Percentiles rank a stretch among this genome's conserved stretches.
Evolutionary conservation across 257 asterid genomes (phyloP).

Genomic region (Nicotiana sylvestris): DNA sequence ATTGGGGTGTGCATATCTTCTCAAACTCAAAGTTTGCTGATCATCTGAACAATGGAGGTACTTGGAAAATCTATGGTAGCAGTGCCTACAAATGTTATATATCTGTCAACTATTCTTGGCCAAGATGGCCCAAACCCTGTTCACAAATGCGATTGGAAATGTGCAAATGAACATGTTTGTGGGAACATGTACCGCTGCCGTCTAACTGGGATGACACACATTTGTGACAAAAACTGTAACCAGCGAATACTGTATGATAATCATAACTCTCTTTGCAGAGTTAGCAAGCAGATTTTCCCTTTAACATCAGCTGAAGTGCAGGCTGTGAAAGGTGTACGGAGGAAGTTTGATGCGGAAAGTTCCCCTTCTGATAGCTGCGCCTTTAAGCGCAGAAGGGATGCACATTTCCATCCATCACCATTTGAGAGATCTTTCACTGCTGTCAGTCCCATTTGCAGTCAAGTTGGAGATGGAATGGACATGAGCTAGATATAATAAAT

Average conservation of each 20-base stretch:
- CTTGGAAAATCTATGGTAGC: constrained; percentile 83
- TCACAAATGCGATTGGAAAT: constrained; percentile 99
- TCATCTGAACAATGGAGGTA: constrained; percentile 70
- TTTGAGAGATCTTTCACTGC: constrained; percentile 84
- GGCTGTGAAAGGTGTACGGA: constrained; percentile 83
- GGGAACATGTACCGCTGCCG: constrained; percentile 96
- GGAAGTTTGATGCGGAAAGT: constrained; percentile 84
- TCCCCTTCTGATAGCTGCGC: constrained; percentile 59
- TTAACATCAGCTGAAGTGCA: constrained; percentile 72
- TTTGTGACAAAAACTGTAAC: constrained; percentile 97
- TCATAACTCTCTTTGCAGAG: constrained; percentile 90
- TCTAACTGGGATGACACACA: constrained; percentile 86
- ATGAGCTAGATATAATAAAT: constrained; percentile 52
- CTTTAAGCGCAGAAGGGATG: constrained; percentile 92
- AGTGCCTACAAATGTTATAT: constrained; percentile 80
- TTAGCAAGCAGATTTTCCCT: constrained; percentile 74
- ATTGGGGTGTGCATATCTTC: constrained; percentile 27
- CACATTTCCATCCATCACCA: constrained; percentile 71
- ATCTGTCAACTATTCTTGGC: constrained; percentile 89
- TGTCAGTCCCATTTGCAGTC: constrained; percentile 83
- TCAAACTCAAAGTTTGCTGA: constrained; percentile 19
- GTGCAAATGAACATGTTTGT: constrained; percentile 76
- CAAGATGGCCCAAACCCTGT: constrained; percentile 91
- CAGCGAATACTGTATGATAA: constrained; percentile 92
- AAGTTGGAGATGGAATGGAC: constrained; percentile 92